Evolutionary conservation across 495 filamentous ascomycete genomes (phyloP).

Genomic region (Apodospora peruviana): DNA sequence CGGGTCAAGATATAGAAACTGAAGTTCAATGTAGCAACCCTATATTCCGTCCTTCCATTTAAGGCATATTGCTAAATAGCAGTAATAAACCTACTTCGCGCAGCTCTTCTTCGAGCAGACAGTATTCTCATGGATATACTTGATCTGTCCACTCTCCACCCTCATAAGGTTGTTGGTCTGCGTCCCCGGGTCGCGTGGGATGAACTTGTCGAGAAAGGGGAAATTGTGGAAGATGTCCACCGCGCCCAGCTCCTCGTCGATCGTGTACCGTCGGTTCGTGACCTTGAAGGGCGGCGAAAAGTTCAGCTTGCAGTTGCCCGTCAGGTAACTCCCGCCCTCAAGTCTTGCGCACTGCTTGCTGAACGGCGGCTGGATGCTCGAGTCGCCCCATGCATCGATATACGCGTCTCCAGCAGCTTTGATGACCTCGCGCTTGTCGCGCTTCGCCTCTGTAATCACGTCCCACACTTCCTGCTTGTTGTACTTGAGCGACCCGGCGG

Average conservation of each 20-base stretch:
- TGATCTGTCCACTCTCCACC: constrained; percentile 32
- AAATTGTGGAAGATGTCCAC: constrained; percentile 34
- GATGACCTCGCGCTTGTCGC: constrained; percentile 23
- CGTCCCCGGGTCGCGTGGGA: constrained; percentile 1
- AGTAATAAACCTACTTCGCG: not conserved
- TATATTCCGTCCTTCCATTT: no score
- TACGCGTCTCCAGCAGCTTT: constrained; percentile 33
- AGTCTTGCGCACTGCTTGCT: constrained; percentile 29
- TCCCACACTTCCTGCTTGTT: constrained; percentile 31
- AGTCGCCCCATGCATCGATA: constrained; percentile 31
- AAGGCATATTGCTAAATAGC: no score
- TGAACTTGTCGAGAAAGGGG: constrained; percentile 26
- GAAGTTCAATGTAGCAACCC: no score
- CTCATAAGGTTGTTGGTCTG: constrained; percentile 25
- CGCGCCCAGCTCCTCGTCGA: constrained; percentile 32
- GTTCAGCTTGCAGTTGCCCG: constrained; percentile 8
- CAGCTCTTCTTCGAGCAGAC: not conserved
- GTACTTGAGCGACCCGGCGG: constrained; percentile 27
- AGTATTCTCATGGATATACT: constrained; percentile 24
- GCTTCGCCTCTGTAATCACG: constrained; percentile 23
- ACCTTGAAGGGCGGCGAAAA: constrained; percentile 26
- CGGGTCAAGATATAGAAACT: no score
- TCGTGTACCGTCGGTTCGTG: constrained; percentile 32
- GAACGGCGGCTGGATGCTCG: constrained; percentile 27
- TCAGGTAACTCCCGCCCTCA: constrained; percentile 25